These are phyloP conservation scores for Hanseniaspora jakobsenii DNA, from an alignment of 805 yeast species.

Conservation along the genomic window DNA sequence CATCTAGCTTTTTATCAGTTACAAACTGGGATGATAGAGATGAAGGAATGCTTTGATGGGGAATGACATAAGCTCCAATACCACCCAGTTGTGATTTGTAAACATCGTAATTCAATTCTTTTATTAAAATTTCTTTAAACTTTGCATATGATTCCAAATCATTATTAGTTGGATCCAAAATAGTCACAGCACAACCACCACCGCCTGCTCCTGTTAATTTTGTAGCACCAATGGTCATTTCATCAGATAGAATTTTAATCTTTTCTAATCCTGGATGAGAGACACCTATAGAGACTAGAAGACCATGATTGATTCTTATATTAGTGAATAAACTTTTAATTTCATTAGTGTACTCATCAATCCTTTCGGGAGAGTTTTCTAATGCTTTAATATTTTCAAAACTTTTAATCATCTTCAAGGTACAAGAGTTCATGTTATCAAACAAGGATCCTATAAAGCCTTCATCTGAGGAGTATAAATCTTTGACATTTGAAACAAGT, in stretches of 20 bases:
- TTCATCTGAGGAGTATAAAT: constrained; percentile 42
- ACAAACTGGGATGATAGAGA: constrained; percentile 14
- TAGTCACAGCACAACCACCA: constrained; percentile 94
- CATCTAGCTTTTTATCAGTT: neutral
- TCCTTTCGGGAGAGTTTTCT: constrained; percentile 14
- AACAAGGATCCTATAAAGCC: constrained; percentile 45
- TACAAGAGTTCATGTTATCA: constrained; percentile 63
- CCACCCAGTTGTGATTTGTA: constrained; percentile 81
- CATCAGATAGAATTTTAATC: constrained; percentile 56
- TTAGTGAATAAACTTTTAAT: constrained; percentile 40
- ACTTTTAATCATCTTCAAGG: constrained; percentile 47
- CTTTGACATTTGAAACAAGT: constrained; percentile 65
- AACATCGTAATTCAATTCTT: constrained; percentile 49
- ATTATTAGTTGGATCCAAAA: constrained; percentile 37
- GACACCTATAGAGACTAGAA: constrained; percentile 75
- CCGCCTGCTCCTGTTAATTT: constrained; percentile 98
- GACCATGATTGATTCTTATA: constrained; percentile 74
- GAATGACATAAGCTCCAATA: constrained; percentile 51
- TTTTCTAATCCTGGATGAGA: constrained; percentile 84
- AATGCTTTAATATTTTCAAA: constrained; percentile 13
- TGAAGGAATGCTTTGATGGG: constrained; percentile 18
- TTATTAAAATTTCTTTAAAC: constrained; percentile 26
- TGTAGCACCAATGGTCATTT: constrained; percentile 62
- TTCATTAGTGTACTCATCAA: constrained; percentile 10
- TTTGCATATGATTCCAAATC: constrained; percentile 28